These are phyloP conservation scores for Sanghuangporus weigelae DNA, from an alignment of 1,284 basidiomycete genomes.

Conservation along the genomic window DNA sequence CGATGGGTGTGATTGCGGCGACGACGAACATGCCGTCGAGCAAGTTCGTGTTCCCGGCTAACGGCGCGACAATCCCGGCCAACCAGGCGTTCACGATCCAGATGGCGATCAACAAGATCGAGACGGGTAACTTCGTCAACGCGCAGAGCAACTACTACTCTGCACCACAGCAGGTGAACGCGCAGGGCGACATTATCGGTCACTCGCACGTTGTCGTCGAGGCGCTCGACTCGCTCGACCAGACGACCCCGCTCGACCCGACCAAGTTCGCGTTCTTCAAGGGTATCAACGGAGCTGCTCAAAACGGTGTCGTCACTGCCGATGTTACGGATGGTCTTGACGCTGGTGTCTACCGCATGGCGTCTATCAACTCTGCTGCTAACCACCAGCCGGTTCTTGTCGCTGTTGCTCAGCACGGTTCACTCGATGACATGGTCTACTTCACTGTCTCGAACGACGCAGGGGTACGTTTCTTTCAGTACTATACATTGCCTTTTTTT, in stretches of 20 bases:
- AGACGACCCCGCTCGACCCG: slow-evolving; percentile 51
- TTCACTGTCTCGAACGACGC: slow-evolving; percentile 31
- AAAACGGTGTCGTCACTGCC: slow-evolving; percentile 44
- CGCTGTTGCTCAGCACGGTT: slow-evolving; percentile 56
- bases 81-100: slow-evolving; percentile 52
- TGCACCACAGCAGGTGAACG: slow-evolving; percentile 59
- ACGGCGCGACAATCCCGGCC: slow-evolving; percentile 46
- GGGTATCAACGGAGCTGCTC: slow-evolving; percentile 47
- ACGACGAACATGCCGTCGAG: slow-evolving; percentile 52
- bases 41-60: slow-evolving; percentile 53
- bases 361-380: slow-evolving; percentile 50
- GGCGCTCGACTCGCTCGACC: slow-evolving; percentile 39
- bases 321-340: slow-evolving; percentile 52
- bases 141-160: slow-evolving; percentile 57
- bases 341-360: slow-evolving; percentile 55
- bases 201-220: slow-evolving; percentile 67
- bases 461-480: not conserved
- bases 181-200: slow-evolving; percentile 47
- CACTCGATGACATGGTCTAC: slow-evolving; percentile 53
- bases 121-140: slow-evolving; percentile 59
- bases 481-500: slow-evolving; percentile 13
- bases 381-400: slow-evolving; percentile 67
- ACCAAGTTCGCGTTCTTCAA: slow-evolving; percentile 65
- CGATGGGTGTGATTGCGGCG: slow-evolving; percentile 55
- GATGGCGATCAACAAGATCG: slow-evolving; percentile 51